Evolutionary conservation across 2,329 filamentous ascomycete genomes (phyloP).

Genomic region (Calonectria henricotiae): DNA sequence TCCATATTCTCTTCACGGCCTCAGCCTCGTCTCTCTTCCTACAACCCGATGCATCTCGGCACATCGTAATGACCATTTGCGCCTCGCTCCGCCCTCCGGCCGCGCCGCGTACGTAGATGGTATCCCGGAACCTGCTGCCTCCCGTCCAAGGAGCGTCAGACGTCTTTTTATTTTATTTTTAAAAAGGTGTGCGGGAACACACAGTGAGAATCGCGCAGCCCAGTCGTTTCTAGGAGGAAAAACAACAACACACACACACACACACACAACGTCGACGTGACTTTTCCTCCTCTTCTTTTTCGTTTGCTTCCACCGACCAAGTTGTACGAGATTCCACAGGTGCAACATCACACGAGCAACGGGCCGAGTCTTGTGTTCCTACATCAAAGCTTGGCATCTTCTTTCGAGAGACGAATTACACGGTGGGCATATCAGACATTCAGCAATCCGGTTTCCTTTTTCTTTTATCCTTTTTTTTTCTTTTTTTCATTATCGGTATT

Average conservation of each 20-base stretch:
- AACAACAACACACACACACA: too few relatives aligned
- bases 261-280: background rate
- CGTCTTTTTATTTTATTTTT: background rate
- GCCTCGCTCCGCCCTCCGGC: background rate
- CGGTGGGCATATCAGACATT: background rate
- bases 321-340: background rate
- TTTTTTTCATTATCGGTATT: background rate
- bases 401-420: background rate
- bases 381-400: background rate
- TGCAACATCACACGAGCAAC: slow-evolving; percentile 14
- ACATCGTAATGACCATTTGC: background rate
- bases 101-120: slow-evolving; percentile 10
- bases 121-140: background rate
- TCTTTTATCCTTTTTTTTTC: background rate
- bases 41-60: background rate
- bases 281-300: background rate
- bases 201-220: background rate
- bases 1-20: background rate
- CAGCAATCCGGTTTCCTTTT: background rate
- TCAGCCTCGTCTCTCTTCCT: background rate
- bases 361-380: slow-evolving; percentile 14
- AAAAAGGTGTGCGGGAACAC: background rate
- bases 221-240: background rate
- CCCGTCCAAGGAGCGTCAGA: background rate
- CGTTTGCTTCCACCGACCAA: background rate